A percentile compares a stretch with the other conserved stretches of the same genome.
Evolutionary conservation across 306 rosid species (phyloP).

Genomic region (Carpinus viminea): DNA sequence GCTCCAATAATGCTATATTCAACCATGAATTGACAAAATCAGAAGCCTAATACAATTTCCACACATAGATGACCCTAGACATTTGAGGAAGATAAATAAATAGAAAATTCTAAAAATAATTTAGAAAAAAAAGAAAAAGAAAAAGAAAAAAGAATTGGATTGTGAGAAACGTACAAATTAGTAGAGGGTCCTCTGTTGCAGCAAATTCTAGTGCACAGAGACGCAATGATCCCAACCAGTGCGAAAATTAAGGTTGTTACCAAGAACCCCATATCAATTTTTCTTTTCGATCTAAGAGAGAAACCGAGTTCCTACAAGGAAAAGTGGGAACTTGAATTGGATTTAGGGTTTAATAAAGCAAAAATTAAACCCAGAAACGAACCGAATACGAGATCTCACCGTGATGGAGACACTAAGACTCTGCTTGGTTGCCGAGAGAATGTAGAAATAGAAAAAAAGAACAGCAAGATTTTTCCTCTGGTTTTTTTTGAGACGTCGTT

Average conservation of each 20-base stretch:
- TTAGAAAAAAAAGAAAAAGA: too few relatives aligned
- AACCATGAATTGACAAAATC: too few relatives aligned
- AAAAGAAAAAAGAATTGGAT: neutral
- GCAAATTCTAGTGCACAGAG: slow-evolving; percentile 78
- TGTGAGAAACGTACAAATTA: slow-evolving; percentile 53
- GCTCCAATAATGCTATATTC: too few relatives aligned
- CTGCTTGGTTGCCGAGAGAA: slow-evolving; percentile 31
- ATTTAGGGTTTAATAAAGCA: slow-evolving; percentile 1
- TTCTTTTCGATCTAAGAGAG: slow-evolving; percentile 53
- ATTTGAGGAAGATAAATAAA: too few relatives aligned
- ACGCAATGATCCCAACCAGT: slow-evolving; percentile 72
- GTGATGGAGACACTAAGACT: slow-evolving; percentile 1
- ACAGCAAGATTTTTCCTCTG: too few relatives aligned
- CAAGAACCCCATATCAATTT: slow-evolving; percentile 74
- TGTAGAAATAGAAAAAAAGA: neutral
- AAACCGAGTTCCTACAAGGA: slow-evolving; percentile 40
- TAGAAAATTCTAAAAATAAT: too few relatives aligned
- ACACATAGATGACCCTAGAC: too few relatives aligned
- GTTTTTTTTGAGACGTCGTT: too few relatives aligned
- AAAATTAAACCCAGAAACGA: neutral
- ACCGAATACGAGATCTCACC: slow-evolving; percentile 8
- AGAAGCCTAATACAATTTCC: too few relatives aligned
- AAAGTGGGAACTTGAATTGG: neutral
- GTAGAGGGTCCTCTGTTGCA: slow-evolving; percentile 80
- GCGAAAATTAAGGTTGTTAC: slow-evolving; percentile 71